Evolutionary conservation across 352 stramenopile species (phyloP).

Genomic region (Lagenidium sp.): DNA sequence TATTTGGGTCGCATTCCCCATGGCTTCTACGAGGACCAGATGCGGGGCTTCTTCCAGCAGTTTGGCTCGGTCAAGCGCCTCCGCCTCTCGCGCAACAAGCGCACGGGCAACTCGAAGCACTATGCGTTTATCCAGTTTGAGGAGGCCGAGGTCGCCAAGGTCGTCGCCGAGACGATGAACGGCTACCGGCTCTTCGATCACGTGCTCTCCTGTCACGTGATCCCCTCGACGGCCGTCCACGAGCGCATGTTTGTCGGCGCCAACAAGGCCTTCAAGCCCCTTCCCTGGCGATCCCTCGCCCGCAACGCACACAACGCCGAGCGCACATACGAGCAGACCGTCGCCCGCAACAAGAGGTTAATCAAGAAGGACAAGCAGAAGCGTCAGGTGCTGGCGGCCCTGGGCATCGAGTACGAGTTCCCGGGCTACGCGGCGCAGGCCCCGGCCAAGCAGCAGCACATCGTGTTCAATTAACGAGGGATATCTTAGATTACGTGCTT

Average conservation of each 20-base stretch:
- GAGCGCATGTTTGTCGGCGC: conserved; percentile 82
- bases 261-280: conserved; percentile 74
- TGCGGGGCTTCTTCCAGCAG: conserved; percentile 94
- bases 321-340: conserved; percentile 67
- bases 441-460: conserved; percentile 69
- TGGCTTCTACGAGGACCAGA: conserved; percentile 96
- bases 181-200: conserved; percentile 93
- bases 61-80: conserved; percentile 91
- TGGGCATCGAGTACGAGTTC: conserved; percentile 85
- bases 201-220: conserved; percentile 89
- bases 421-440: conserved; percentile 56
- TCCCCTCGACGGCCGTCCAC: conserved; percentile 84
- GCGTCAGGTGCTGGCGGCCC: conserved; percentile 55
- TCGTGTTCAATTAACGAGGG: conserved; percentile 45
- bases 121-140: conserved; percentile 97
- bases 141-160: conserved; percentile 85
- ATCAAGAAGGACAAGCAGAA: conserved; percentile 73
- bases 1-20: conserved; percentile 95
- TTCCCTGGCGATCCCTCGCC: conserved; percentile 60
- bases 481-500: not conserved
- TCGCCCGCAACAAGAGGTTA: conserved; percentile 61
- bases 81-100: conserved; percentile 92
- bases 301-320: conserved; percentile 72
- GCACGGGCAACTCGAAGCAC: conserved; percentile 91
- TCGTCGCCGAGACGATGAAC: conserved; percentile 94